Base-by-base conservation (phyloP, 306 rosid species). In the Quercus parvula region DNA sequence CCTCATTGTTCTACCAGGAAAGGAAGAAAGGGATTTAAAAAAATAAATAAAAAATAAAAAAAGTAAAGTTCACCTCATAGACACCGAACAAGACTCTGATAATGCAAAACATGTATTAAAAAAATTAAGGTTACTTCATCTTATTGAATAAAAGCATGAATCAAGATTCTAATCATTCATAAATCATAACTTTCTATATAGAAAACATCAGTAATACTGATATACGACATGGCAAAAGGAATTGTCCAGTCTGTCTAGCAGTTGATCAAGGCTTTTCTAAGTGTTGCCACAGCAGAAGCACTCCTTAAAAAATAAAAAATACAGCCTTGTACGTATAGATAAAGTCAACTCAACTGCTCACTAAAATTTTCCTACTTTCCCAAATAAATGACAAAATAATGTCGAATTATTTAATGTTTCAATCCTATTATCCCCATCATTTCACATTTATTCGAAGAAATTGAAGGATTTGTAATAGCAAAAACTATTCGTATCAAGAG, bases 1-100 rank as follows among this genome's bases (percentile, higher is more conserved):
- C 49, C 31, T 79, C 89, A 82, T 84, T 87, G 46, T 77, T 88
- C 98, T 95, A 94, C 74, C 15, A 84, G 78, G 78, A 78, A 38
- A 75, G 46, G 5, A 78, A 71, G 9, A 56, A 80, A 71, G 38
- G 20, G 61, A 9, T 30, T 28, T 62, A 41, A 5, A 24, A 49
- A 61, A 1, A 1, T 24, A 51, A 7, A 18, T 54, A 27, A 4
- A 44, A 41, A 46, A 20, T 15, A 61, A 18, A 72, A 9, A 46
- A 61, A 56, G n/a, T 5, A 12, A 61, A 61, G 6, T 12, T 61
- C 67, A 17, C 20, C 44, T 31, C 18, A 19, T 35, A 67, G 22
- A 35, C 25, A 33, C n/a, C 1, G 1, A 68, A 38, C 25, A 63
- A 30, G 51, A 35, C n/a, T 63, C 41, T 6, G 1, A 17, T 63